Evolutionary conservation across 108 stramenopile species (phyloP), one percentile per base, ranked within the genome.

Genomic region (Fragilaria crotonensis): DNA sequence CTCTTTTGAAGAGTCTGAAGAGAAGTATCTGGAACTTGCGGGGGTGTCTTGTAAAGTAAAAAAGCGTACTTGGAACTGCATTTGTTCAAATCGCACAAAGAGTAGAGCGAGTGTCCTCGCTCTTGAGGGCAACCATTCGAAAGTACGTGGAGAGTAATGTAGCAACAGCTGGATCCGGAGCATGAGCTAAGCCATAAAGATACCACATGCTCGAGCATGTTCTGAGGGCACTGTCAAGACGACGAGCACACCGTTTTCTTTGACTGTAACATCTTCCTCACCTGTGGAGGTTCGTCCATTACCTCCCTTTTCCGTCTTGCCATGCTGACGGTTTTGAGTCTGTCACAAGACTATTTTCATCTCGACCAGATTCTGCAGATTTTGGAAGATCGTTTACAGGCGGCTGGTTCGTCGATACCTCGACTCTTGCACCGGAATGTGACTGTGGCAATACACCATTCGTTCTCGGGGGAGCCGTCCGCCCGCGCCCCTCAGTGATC

Each of bases 41-140:
- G 7, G 7, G 36, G 14, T 14, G 7, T 14, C 36, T 41, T 41
- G 36, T 41, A 41, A 14, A 7, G 7, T 11, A 41, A 14, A 41
- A 41, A 73, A 23, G 83, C 81, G 36, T 68, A 84, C 23, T 70
- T 64, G 29, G 67, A 82, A 60, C 71, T 80, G 57, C 82, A 84
- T 65, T 84, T 83, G 30, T 84, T 79, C 57, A 88, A 48, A 66
- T 88, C 87, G 32, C 79, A 82, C 54, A 80, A 60, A 88, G 76
- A 21, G 75, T 64, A 64, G 54, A 59, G 33, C 36, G 7, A 11
- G 11, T 14, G 7, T 14, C 36, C 36, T 11, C 7, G 7, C 14
- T 41, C 7, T 41, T 41, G 7, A 14, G 36, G 7, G 36, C 11
- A 41, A 11, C 63, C 83, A 84, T 83, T 50, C 87, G 73, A 64